Base-by-base conservation (phyloP, 345 rosid genomes). In the Euclidium syriacum region DNA sequence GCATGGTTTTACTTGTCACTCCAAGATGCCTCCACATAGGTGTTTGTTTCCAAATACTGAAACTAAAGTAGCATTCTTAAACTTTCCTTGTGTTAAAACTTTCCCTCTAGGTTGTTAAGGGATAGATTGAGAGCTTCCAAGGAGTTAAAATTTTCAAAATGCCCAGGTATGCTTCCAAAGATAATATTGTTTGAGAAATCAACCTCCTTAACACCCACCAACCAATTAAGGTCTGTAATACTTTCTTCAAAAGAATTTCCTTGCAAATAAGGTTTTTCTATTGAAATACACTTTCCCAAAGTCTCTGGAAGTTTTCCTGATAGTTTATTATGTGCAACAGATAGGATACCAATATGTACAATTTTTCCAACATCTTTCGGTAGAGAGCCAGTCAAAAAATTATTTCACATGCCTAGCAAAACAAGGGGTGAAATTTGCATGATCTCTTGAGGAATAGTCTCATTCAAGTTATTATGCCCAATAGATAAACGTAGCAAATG, bases 101-200 rank as follows among this genome's bases (percentile, higher is more conserved):
- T n/a, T 1, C 71, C 71, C 1, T 71, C 66, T 0, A 71, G 57
- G 6, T 64, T n/a, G 19, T 64, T 71, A 4, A 39, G 40, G 2
- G 71, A 72, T 3, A 65, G n/a, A 26, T 65, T 65, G 0, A 72
- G 27, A 16, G 42, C 9, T 2, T 43, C 6, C 27, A 65, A 25
- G 14, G n/a, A 8, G 0, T 27, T 0, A 16, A 65, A 40, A 4
- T n/a, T 11, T 24, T 17, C 53, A 0, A 72, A 4, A n/a, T 17
- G 42, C 15, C 14, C 0, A 27, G 61, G 71, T 58, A 65, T 17
- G 14, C 8, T 16, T 1, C 71, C 71, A 0, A 54, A 25, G 7
- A 65, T 16, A 11, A 4, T 46, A 20, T 46, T 46, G 26, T 19
- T 46, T 1, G 52, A 46, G 12, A 46, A 16, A 43, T 43, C 1